Evolutionary conservation across 2,329 filamentous ascomycete genomes (phyloP).

Genomic region (Harringtonia aguacate): DNA sequence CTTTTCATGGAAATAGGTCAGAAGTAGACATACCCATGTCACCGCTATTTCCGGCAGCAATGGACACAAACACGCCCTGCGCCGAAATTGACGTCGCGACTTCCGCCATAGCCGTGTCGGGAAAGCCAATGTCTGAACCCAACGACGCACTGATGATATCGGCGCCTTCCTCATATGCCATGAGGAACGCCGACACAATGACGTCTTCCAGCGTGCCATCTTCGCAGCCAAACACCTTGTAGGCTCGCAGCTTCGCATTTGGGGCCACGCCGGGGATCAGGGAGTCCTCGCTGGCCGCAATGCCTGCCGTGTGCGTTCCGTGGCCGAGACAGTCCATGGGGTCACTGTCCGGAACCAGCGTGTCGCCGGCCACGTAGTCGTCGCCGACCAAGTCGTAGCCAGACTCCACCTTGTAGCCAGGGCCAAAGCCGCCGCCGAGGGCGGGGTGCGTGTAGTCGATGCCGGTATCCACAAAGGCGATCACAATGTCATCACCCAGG

Average conservation of each 20-base stretch:
- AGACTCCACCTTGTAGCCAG: constrained; percentile 7
- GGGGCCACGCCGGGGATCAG: constrained; percentile 17
- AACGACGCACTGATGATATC: constrained; percentile 25
- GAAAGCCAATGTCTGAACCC: constrained; percentile 24
- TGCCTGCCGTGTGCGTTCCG: constrained; percentile 51
- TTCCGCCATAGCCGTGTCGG: constrained; percentile 23
- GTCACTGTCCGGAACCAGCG: constrained; percentile 28
- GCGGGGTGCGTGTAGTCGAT: not conserved
- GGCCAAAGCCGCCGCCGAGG: constrained; percentile 7
- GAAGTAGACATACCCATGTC: not conserved
- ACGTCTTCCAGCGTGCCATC: constrained; percentile 16
- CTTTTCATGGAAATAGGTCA: not conserved
- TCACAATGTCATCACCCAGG: not conserved
- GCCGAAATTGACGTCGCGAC: constrained; percentile 28
- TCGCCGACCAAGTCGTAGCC: constrained; percentile 10
- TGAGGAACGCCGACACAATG: constrained; percentile 23
- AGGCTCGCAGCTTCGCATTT: constrained; percentile 13
- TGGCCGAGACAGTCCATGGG: constrained; percentile 48
- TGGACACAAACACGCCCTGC: constrained; percentile 26
- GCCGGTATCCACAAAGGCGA: not conserved
- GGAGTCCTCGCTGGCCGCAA: constrained; percentile 46
- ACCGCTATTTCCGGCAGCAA: constrained; percentile 31
- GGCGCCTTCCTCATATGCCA: constrained; percentile 22
- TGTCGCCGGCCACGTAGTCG: constrained; percentile 15
- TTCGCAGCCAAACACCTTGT: constrained; percentile 15